Evolutionary conservation across 192 early-diverging fungal species (phyloP), one percentile per base, ranked within the genome.

Genomic region (Martensiomyces pterosporus): DNA sequence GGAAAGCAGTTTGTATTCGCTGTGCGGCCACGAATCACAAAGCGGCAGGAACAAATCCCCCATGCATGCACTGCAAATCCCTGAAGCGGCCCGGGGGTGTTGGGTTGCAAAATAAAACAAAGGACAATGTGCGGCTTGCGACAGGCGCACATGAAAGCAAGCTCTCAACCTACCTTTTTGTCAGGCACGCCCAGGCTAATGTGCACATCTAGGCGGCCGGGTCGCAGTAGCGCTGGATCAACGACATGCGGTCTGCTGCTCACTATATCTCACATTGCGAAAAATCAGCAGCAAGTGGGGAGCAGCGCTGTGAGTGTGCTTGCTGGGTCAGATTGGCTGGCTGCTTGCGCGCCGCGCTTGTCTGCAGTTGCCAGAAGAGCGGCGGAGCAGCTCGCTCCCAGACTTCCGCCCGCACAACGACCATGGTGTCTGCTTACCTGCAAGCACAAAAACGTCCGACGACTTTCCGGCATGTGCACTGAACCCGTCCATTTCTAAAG

Each of bases 161-260:
- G n/a, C 23, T 35, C 7, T 15, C 22, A 40, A 64, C 66, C 43
- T 39, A 69, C 72, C 61, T 85, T 66, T 23, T 49, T 52, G 38
- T 83, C 62, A 12, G 90, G 91, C 2, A 73, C 27, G 10, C 74
- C 68, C 19, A 93, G 68, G 37, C 79, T 53, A 26, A 93, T 60
- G 48, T 85, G 81, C 47, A 90, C 82, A 59, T 92, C 91, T 27
- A 95, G 67, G 9, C 91, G 80, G 17, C 90, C 91, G 9, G 91
- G 90, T 33, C 92, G 80, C 60, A 93, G 42, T 21, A 95, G 77
- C 3, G 92, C 91, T 2, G 79, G 47, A 75, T 93, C 91, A 16
- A 95, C 80, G 4, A 77, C 64, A 23, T 88, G 66, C 9, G 80
- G 81, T 7, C 85, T 76, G 46, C 80, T 90, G 18, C 91, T 92